Evolutionary conservation across 176 grass and related monocot genomes (phyloP).

Genomic region (Hyparrhenia diplandra): DNA sequence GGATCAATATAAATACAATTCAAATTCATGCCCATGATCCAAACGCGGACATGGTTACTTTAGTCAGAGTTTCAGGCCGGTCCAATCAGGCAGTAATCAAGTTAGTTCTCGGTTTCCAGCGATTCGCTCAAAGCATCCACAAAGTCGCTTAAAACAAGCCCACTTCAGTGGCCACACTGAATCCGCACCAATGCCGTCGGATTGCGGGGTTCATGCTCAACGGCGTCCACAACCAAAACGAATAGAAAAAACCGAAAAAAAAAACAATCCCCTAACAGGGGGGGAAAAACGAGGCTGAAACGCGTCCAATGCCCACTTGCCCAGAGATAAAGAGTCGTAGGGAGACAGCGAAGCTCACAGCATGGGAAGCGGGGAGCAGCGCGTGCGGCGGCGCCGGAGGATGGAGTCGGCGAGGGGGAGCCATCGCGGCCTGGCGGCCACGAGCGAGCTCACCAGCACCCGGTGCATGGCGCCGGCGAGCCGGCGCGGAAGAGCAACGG

Average conservation of each 20-base stretch:
- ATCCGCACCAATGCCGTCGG: not conserved
- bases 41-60: not conserved
- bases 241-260: too few species aligned
- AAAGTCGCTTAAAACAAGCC: not conserved
- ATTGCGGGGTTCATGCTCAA: not conserved
- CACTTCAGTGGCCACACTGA: not conserved
- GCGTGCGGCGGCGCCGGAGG: slow-evolving; percentile 31
- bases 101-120: not conserved
- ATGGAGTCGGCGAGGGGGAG: slow-evolving; percentile 60
- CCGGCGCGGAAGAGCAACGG: not conserved
- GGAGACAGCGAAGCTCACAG: slow-evolving; percentile 37
- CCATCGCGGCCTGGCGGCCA: slow-evolving; percentile 64
- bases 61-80: not conserved
- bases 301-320: not conserved
- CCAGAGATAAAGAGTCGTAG: not conserved
- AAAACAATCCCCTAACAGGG: not conserved
- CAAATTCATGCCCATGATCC: not conserved
- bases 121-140: not conserved
- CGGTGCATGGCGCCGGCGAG: slow-evolving; percentile 78
- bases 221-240: not conserved
- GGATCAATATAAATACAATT: not conserved
- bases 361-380: slow-evolving; percentile 34
- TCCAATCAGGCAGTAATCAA: not conserved
- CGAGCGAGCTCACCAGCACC: slow-evolving; percentile 53
- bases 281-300: not conserved